Conservation (phyloP, 1,139 yeast species). For the Scheffersomyces segobiensis region DNA sequence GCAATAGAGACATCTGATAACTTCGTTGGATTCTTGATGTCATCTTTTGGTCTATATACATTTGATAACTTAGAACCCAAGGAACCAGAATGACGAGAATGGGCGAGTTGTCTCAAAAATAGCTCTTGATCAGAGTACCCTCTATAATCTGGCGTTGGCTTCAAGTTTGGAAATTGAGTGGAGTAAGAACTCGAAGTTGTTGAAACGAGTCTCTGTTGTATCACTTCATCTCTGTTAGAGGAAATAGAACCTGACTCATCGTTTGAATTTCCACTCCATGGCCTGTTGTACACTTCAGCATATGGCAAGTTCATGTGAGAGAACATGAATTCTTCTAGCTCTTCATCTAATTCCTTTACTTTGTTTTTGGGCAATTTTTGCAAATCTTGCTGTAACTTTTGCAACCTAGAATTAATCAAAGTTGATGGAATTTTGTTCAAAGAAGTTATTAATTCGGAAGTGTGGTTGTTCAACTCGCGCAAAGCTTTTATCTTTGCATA, state of each 20-base stretch:
- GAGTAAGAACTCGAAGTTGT: conserved; percentile 34
- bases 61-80: conserved; percentile 68
- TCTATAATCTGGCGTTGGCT: conserved; percentile 46
- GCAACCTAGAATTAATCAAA: conserved; percentile 31
- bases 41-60: conserved; percentile 70
- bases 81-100: conserved; percentile 44
- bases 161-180: conserved; percentile 39
- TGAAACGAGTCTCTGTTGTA: conserved; percentile 23
- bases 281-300: conserved; percentile 30
- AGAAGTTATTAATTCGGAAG: conserved; percentile 28
- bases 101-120: conserved; percentile 66
- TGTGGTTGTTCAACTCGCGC: conserved; percentile 33
- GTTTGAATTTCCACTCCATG: conserved; percentile 30
- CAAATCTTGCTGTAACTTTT: conserved; percentile 32
- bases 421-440: conserved; percentile 39
- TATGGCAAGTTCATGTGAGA: conserved; percentile 36
- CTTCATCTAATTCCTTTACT: conserved; percentile 43
- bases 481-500: conserved; percentile 36
- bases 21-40: conserved; percentile 58
- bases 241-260: conserved; percentile 1
- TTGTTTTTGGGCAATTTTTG: conserved; percentile 30
- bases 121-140: conserved; percentile 74
- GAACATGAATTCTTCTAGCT: conserved; percentile 41
- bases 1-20: conserved; percentile 62
- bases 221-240: conserved; percentile 7